phyloP scores from a whole-genome alignment of 2,329 filamentous ascomycete species.

The Pseudogymnoascus verrucosus region DNA sequence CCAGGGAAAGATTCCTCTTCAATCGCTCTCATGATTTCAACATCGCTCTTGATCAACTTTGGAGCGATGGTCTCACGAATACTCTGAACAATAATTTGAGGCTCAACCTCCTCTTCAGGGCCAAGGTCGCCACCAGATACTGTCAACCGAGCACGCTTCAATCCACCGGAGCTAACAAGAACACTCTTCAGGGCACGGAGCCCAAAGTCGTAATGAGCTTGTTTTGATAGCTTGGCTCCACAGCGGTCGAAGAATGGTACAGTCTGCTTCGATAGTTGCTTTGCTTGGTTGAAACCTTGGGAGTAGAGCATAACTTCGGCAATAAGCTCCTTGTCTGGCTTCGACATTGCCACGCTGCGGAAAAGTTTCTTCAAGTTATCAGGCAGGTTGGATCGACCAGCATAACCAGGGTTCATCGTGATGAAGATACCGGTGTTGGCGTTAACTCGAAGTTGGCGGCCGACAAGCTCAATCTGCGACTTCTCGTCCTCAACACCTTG shows the following conservation, averaged over 20 bases:
- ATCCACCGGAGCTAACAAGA: constrained; percentile 88
- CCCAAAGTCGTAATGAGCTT: constrained; percentile 98
- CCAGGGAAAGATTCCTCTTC: constrained; percentile 85
- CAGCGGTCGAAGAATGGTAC: constrained; percentile 98
- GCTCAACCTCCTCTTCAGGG: constrained; percentile 71
- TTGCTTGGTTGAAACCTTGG: constrained; percentile 95
- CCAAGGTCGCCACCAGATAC: constrained; percentile 47
- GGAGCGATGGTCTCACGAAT: constrained; percentile 96
- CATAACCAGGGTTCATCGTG: constrained; percentile 99
- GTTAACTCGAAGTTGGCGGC: constrained; percentile 82
- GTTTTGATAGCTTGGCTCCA: constrained; percentile 72
- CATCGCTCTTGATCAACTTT: constrained; percentile 89
- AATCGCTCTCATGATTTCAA: constrained; percentile 76
- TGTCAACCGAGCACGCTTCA: constrained; percentile 77
- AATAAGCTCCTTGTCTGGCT: constrained; percentile 98
- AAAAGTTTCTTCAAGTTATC: constrained; percentile 99
- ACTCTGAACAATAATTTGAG: constrained; percentile 97
- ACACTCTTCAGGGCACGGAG: constrained; percentile 97
- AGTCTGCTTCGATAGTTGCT: constrained; percentile 85
- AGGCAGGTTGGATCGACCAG: constrained; percentile 91
- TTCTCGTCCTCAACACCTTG: constrained; percentile 74
- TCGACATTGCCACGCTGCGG: constrained; percentile 98
- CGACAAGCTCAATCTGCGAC: constrained; percentile 87
- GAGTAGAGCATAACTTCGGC: constrained; percentile 99
- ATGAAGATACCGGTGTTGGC: constrained; percentile 97